A percentile compares a stretch with the other conserved stretches of the same genome.
These are phyloP conservation scores for Hypoxylon fuscum DNA, from an alignment of 495 filamentous ascomycete genomes.

Conservation along the genomic window DNA sequence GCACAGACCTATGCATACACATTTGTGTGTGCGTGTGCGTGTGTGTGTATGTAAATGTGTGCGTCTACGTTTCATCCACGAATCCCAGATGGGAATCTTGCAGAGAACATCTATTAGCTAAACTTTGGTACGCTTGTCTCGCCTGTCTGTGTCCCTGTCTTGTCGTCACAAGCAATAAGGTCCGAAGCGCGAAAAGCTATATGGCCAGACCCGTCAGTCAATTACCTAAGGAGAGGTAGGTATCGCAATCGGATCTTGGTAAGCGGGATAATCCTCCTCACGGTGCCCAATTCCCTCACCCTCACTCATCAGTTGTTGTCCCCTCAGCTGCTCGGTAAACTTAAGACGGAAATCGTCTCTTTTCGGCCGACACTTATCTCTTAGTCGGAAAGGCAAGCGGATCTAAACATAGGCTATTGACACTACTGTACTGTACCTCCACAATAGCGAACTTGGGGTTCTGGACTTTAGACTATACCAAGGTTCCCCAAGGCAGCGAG, in stretches of 20 bases:
- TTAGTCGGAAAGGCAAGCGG: constrained; percentile 22
- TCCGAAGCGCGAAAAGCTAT: constrained; percentile 27
- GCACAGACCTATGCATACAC: not conserved
- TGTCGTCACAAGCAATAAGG: constrained; percentile 22
- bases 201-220: not conserved
- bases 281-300: constrained; percentile 28
- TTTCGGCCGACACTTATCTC: constrained; percentile 28
- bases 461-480: constrained; percentile 9
- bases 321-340: constrained; percentile 30
- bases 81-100: constrained; percentile 23
- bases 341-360: constrained; percentile 22
- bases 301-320: constrained; percentile 9
- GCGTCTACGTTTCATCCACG: constrained; percentile 23
- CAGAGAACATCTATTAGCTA: constrained; percentile 23
- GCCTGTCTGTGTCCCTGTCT: constrained; percentile 5
- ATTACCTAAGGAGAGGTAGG: not conserved
- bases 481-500: constrained; percentile 16
- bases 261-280: constrained; percentile 17
- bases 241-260: constrained; percentile 15
- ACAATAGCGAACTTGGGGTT: constrained; percentile 18
- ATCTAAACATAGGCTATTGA: constrained; percentile 21
- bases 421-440: constrained; percentile 21
- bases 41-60: not conserved
- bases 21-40: not conserved
- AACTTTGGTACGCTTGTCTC: not conserved